phyloP scores from a whole-genome alignment of 2,329 filamentous ascomycete genomes.

The Metarhizium sp. region DNA sequence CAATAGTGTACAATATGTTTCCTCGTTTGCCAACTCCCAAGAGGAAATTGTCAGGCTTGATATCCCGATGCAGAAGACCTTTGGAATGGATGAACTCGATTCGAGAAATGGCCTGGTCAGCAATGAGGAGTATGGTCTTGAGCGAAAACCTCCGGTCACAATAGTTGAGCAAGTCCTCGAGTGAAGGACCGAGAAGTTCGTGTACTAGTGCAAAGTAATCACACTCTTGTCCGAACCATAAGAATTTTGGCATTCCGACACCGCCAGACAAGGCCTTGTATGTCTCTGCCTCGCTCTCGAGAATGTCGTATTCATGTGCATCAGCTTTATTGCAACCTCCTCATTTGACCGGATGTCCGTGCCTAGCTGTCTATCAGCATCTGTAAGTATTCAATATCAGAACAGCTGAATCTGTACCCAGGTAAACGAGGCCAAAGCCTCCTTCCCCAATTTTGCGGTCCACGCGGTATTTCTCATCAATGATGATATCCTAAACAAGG shows the following conservation, averaged over 20 bases:
- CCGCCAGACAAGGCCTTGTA: conserved; percentile 85
- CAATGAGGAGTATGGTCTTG: conserved; percentile 93
- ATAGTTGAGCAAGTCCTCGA: conserved; percentile 99
- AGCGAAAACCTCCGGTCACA: conserved; percentile 99
- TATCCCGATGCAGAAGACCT: conserved; percentile 98
- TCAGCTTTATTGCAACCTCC: conserved; percentile 98
- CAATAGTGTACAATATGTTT: conserved; percentile 98
- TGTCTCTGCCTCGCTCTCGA: conserved; percentile 96
- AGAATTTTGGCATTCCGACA: conserved; percentile 95
- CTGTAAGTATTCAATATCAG: neutral
- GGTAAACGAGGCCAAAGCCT: conserved; percentile 4
- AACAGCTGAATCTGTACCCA: neutral
- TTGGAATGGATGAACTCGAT: conserved; percentile 99
- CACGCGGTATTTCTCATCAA: neutral
- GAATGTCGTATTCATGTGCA: conserved; percentile 95
- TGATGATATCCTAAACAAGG: conserved; percentile 1
- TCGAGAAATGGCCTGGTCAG: conserved; percentile 95
- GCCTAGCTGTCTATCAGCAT: conserved; percentile 43
- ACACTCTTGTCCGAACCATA: conserved; percentile 98
- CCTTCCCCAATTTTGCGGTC: conserved; percentile 2
- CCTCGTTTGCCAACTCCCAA: conserved; percentile 99
- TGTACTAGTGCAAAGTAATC: conserved; percentile 99
- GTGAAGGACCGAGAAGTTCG: conserved; percentile 85
- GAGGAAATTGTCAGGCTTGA: conserved; percentile 99
- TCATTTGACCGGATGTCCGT: conserved; percentile 99